A percentile compares a stretch with the other conserved stretches of the same genome.
These are phyloP conservation scores for Phragmites australis DNA, from an alignment of 176 grass and related monocot genomes.

Conservation along the genomic window DNA sequence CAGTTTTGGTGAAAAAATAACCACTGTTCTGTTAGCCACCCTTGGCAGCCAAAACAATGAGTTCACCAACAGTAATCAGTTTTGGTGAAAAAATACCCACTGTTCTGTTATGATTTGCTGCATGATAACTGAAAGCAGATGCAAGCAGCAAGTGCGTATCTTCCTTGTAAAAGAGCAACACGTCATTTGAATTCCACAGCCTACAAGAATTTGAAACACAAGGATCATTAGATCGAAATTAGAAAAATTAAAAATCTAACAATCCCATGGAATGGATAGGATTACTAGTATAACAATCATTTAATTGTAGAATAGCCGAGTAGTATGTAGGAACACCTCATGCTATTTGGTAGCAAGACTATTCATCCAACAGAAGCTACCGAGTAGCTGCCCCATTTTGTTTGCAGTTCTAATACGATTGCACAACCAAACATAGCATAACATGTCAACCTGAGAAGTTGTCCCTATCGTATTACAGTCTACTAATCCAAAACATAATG, in stretches of 20 bases:
- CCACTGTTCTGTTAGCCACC: neutral
- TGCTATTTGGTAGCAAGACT: neutral
- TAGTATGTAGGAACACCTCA: neutral
- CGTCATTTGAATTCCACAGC: neutral
- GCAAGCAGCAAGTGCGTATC: neutral
- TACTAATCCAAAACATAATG: neutral
- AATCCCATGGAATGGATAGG: neutral
- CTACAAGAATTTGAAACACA: neutral
- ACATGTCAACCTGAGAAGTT: neutral
- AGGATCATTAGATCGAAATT: neutral
- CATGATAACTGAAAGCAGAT: neutral
- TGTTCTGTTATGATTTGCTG: neutral
- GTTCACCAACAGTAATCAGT: neutral
- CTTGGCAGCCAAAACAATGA: neutral
- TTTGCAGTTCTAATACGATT: neutral
- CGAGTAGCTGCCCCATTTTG: neutral
- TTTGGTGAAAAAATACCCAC: neutral
- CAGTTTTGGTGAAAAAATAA: neutral
- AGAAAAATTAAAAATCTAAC: neutral
- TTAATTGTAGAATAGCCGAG: no score
- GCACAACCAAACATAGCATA: neutral
- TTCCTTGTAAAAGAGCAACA: neutral
- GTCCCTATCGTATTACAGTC: neutral
- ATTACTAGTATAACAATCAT: neutral
- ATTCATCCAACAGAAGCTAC: neutral